phyloP scores from a whole-genome alignment of 192 early-diverging fungal genomes.

The Entomortierella chlamydospora region DNA sequence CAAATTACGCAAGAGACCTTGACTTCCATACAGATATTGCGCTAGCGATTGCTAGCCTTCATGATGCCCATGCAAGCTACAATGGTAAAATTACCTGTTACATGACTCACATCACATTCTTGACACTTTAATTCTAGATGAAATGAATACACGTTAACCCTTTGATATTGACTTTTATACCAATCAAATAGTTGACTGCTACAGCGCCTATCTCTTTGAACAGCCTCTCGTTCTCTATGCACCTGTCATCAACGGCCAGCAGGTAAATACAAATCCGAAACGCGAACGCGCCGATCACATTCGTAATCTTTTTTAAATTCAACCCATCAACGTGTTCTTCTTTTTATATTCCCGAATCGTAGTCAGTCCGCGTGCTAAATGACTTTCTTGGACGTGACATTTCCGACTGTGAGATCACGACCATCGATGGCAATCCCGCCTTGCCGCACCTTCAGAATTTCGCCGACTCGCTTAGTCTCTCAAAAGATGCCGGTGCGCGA shows the following conservation, averaged over 20 bases:
- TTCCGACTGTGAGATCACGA: constrained; percentile 11
- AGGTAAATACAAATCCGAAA: constrained; percentile 23
- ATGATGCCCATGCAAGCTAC: constrained; percentile 17
- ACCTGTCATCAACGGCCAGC: constrained; percentile 11
- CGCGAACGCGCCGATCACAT: no score
- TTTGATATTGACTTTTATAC: no score
- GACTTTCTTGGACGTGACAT: not conserved
- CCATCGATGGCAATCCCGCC: constrained; percentile 18
- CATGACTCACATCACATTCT: not conserved
- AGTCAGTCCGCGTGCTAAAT: constrained; percentile 10
- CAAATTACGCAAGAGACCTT: not conserved
- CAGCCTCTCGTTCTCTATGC: constrained; percentile 21
- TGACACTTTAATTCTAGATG: no score
- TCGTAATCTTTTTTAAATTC: no score
- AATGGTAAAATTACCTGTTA: not conserved
- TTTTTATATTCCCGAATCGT: not conserved
- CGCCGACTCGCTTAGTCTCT: constrained; percentile 6
- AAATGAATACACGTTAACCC: no score
- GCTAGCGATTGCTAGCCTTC: not conserved
- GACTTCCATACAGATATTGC: constrained; percentile 12
- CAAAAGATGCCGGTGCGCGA: constrained; percentile 27
- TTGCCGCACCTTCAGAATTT: constrained; percentile 3
- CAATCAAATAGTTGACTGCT: constrained; percentile 27
- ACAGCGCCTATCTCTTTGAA: constrained; percentile 3
- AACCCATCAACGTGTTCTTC: no score